Percentiles rank a stretch among this genome's conserved stretches.
Evolutionary conservation across 176 grass and related monocot species (phyloP).

Genomic region (Hyparrhenia diplandra): DNA sequence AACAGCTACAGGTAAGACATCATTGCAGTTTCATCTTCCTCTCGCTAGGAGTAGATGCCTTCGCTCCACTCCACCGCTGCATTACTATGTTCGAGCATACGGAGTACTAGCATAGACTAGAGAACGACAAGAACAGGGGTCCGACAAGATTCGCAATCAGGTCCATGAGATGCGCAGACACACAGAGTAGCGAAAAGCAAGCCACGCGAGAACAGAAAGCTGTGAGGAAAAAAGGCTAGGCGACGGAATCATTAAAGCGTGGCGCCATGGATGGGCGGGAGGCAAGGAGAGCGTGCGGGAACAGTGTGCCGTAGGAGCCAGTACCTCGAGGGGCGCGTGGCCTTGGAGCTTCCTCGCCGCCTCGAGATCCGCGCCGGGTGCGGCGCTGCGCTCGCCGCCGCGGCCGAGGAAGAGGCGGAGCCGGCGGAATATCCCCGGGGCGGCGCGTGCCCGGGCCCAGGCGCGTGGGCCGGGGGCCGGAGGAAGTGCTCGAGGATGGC

Average conservation of each 20-base stretch:
- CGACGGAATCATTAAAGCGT: slow-evolving; percentile 36
- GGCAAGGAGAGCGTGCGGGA: slow-evolving; percentile 21
- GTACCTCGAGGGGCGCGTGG: slow-evolving; percentile 44
- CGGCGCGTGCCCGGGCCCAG: neutral
- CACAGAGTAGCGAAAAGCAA: slow-evolving; percentile 29
- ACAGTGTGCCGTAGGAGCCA: neutral
- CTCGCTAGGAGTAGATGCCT: too few relatives aligned
- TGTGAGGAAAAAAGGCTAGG: slow-evolving; percentile 31
- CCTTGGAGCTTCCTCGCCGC: slow-evolving; percentile 45
- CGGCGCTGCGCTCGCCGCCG: neutral
- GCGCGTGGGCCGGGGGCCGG: slow-evolving; percentile 20
- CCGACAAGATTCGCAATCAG: slow-evolving; percentile 36
- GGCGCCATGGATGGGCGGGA: slow-evolving; percentile 6
- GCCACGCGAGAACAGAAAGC: slow-evolving; percentile 34
- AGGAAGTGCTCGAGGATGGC: slow-evolving; percentile 93
- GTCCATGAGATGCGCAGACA: slow-evolving; percentile 11
- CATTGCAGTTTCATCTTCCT: slow-evolving; percentile 18
- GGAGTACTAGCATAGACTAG: neutral
- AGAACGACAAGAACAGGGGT: slow-evolving; percentile 3
- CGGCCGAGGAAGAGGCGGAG: slow-evolving; percentile 17
- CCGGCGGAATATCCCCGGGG: slow-evolving; percentile 19
- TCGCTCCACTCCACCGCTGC: neutral
- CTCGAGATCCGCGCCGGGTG: slow-evolving; percentile 47
- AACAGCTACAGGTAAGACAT: slow-evolving; percentile 13
- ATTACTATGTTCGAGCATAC: slow-evolving; percentile 11